phyloP scores from a whole-genome alignment of 805 yeast genomes.

The Sugiyamaella marilandica region DNA sequence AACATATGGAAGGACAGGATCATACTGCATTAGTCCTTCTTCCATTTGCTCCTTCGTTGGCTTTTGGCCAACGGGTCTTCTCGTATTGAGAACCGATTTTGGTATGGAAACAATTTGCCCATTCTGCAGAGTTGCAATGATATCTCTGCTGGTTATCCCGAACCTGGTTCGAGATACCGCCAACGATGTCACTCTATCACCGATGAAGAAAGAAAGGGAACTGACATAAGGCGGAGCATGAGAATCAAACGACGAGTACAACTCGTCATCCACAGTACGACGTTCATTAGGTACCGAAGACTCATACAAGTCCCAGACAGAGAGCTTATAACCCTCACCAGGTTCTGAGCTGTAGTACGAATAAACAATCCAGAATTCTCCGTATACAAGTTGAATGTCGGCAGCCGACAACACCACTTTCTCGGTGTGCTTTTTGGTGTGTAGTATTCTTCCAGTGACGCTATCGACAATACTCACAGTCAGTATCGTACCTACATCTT shows the following conservation, averaged over 20 bases:
- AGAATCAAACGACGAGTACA: slow-evolving; percentile 35
- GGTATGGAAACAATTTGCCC: slow-evolving; percentile 72
- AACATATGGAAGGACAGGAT: slow-evolving; percentile 52
- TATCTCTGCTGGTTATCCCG: slow-evolving; percentile 64
- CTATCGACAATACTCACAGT: slow-evolving; percentile 57
- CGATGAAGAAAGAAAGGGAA: slow-evolving; percentile 53
- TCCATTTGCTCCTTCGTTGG: slow-evolving; percentile 48
- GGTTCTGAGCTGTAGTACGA: slow-evolving; percentile 51
- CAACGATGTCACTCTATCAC: slow-evolving; percentile 52
- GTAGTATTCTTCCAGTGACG: slow-evolving; percentile 60
- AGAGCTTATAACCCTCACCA: slow-evolving; percentile 51
- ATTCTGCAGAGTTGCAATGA: slow-evolving; percentile 52
- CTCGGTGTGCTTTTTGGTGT: slow-evolving; percentile 39
- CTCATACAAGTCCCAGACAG: slow-evolving; percentile 76
- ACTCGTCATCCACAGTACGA: slow-evolving; percentile 21
- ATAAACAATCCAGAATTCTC: slow-evolving; percentile 81
- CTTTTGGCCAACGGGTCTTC: slow-evolving; percentile 57
- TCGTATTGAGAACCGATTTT: slow-evolving; percentile 58
- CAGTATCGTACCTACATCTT: slow-evolving; percentile 28
- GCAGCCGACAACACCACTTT: slow-evolving; percentile 33
- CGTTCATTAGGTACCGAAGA: slow-evolving; percentile 50
- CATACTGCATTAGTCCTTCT: slow-evolving; percentile 64
- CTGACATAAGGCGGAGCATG: slow-evolving; percentile 44
- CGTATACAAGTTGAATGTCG: slow-evolving; percentile 52
- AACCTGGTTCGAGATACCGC: slow-evolving; percentile 53